phyloP scores from a whole-genome alignment of 768 basidiomycete genomes.

The Kwoniella heveanensis region DNA sequence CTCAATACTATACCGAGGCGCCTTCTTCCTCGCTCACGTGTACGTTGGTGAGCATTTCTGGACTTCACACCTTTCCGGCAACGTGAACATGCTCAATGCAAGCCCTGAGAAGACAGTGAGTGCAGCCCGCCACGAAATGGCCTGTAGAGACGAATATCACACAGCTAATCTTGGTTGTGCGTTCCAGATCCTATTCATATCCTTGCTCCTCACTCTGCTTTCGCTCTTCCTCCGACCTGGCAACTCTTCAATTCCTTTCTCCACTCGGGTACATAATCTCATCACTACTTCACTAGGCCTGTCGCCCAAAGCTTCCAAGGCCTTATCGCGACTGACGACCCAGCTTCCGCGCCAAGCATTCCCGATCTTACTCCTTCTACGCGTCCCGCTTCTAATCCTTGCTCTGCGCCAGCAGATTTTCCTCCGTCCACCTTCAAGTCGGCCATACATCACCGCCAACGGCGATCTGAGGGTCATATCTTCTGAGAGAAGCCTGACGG shows the following conservation, averaged over 20 bases:
- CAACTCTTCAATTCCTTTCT: constrained; percentile 21
- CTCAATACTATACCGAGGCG: constrained; percentile 18
- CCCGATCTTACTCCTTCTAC: constrained; percentile 35
- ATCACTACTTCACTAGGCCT: constrained; percentile 1
- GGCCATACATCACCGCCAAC: constrained; percentile 38
- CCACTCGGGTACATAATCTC: constrained; percentile 2
- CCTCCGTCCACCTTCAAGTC: constrained; percentile 21
- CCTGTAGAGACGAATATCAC: too few relatives aligned
- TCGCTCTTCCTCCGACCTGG: constrained; percentile 35
- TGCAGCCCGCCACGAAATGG: too few relatives aligned
- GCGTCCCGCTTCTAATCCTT: constrained; percentile 37
- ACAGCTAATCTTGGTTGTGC: too few relatives aligned
- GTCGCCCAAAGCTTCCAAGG: neutral
- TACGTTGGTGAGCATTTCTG: constrained; percentile 31
- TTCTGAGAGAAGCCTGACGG: constrained; percentile 61
- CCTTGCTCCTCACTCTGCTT: constrained; percentile 33
- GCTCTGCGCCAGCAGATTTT: constrained; percentile 44
- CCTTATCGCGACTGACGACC: neutral
- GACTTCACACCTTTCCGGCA: constrained; percentile 9
- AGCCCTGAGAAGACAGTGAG: constrained; percentile 41
- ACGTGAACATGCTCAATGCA: constrained; percentile 15
- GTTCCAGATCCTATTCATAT: constrained; percentile 40
- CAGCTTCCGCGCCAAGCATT: constrained; percentile 19
- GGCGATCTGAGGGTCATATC: constrained; percentile 46
- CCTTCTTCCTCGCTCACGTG: constrained; percentile 27